Evolutionary conservation across 169 alveolate genomes (phyloP), one percentile per base, ranked within the genome.

Genomic region (Babesia bigemina): DNA sequence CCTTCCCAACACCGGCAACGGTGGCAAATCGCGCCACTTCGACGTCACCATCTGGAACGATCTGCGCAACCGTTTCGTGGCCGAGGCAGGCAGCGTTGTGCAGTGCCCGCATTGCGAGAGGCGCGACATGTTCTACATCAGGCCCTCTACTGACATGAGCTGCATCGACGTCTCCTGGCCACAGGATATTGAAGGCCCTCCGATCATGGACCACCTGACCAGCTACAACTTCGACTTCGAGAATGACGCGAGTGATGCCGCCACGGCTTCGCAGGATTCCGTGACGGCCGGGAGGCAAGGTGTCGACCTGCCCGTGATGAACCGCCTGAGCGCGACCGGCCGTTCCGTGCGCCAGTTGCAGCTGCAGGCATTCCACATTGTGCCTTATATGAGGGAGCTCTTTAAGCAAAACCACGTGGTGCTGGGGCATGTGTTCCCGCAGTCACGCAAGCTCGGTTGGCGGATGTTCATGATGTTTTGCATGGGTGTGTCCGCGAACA

Each of bases 401-500:
- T 94, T 87, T 85, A 85, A 55, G 75, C 81, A 90, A 44, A 83
- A 92, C 55, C 79, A 84, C 42, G 72, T 61, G 75, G 85, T 90
- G 50, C 78, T 93, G 14, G 84, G 84, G 76, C 88, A 57, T 60
- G 70, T 90, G 56, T 86, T 85, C 50, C 95, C 94, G 44, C 92
- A 87, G 73, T 63, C 95, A 47, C 81, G 83, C 62, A 72, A 61
- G 42, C 59, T 71, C 63, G 89, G 92, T 11, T 84, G 88, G 86
- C 73, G 84, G 28, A 75, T 77, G 49, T 92, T 92, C 62, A 70
- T 92, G 70, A 81, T 92, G 88, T 84, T 86, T 61, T 78, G 91
- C 70, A 87, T 92, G 91, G 93, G 94, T 0, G 94, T 92, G 22
- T 65, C 95, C 10, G 93, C 95, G 47, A 92, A 91, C 63, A 65